A percentile compares a stretch with the other conserved stretches of the same genome.
phyloP scores from a whole-genome alignment of 169 alveolate species.

The Plasmodium berghei region DNA sequence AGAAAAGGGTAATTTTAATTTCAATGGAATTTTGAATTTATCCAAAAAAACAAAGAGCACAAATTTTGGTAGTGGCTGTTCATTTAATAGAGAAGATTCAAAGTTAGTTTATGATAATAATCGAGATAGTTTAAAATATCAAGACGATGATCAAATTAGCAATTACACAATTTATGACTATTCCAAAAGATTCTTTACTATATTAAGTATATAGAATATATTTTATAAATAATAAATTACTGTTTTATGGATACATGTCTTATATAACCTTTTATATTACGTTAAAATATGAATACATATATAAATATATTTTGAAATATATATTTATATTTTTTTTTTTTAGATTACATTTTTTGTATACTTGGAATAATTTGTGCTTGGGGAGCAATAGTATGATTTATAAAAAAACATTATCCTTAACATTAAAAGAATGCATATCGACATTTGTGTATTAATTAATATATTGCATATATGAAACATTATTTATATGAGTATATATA shows the following conservation, averaged over 20 bases:
- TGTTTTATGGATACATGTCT: not conserved
- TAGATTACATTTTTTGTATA: constrained; percentile 68
- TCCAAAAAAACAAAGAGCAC: constrained; percentile 12
- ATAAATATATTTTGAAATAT: not conserved
- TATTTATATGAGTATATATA: not conserved
- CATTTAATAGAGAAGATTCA: not conserved
- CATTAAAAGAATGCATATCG: not conserved
- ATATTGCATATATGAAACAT: not conserved
- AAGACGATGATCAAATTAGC: not conserved
- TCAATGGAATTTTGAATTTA: not conserved
- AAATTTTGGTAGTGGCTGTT: not conserved
- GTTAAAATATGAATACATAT: not conserved
- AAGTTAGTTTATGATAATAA: not conserved
- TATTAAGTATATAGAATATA: not conserved
- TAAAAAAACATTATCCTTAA: not conserved
- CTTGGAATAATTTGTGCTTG: constrained; percentile 70
- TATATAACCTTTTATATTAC: not conserved
- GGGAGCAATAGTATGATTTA: constrained; percentile 59
- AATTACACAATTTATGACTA: not conserved
- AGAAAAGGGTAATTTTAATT: not conserved
- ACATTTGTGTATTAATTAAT: not conserved
- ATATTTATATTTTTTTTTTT: constrained; percentile 2
- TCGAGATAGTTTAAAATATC: not conserved
- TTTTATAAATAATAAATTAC: not conserved
- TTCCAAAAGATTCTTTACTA: constrained; percentile 3